phyloP scores from a whole-genome alignment of 2,329 filamentous ascomycete genomes.

The Coniochaeta hoffmannii region DNA sequence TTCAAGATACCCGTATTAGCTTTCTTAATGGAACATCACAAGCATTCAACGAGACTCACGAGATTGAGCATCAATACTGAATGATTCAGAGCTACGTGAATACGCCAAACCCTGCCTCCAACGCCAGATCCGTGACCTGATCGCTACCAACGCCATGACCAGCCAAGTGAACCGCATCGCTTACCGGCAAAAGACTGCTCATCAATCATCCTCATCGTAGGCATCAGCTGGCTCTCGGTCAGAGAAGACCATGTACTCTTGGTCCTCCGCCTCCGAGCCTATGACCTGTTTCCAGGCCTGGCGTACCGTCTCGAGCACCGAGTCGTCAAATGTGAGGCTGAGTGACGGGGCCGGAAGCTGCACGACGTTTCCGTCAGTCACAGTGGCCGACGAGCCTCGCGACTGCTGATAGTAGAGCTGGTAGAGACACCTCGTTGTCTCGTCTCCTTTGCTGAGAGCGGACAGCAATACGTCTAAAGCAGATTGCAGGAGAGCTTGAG shows the following conservation, averaged over 20 bases:
- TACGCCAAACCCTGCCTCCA: background rate
- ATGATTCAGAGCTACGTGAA: background rate
- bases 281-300: conserved; percentile 62
- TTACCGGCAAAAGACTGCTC: background rate
- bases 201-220: conserved; percentile 34
- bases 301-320: conserved; percentile 57
- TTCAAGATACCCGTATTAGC: background rate
- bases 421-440: conserved; percentile 34
- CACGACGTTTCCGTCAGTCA: conserved; percentile 36
- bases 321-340: conserved; percentile 69
- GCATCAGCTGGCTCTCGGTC: conserved; percentile 58
- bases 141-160: background rate
- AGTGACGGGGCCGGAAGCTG: conserved; percentile 51
- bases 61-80: background rate
- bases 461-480: conserved; percentile 35
- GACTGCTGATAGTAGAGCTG: conserved; percentile 49
- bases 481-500: conserved; percentile 28
- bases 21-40: background rate
- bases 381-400: conserved; percentile 17
- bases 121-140: background rate
- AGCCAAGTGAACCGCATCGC: background rate
- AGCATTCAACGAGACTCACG: background rate
- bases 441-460: conserved; percentile 12
- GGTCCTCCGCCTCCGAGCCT: conserved; percentile 38
- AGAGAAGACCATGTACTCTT: conserved; percentile 69